Percentiles rank a stretch among this genome's conserved stretches.
phyloP scores from a whole-genome alignment of 2,329 filamentous ascomycete genomes.

The Fusarium fujikuroi region DNA sequence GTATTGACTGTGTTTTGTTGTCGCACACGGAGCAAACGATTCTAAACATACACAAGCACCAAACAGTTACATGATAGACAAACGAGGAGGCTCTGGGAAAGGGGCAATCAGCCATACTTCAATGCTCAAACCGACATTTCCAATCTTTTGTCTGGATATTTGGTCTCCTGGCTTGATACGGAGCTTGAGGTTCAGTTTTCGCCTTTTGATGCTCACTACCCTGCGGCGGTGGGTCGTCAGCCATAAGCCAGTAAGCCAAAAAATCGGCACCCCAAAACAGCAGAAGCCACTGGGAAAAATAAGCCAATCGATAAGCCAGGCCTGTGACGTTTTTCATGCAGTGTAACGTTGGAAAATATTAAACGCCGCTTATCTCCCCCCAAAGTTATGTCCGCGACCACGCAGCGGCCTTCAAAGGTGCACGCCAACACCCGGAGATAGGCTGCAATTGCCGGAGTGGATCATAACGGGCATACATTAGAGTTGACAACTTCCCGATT shows the following conservation, averaged over 20 bases:
- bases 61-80: neutral
- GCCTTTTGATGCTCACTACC: neutral
- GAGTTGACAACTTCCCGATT: neutral
- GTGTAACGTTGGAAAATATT: neutral
- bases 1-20: no score
- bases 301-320: neutral
- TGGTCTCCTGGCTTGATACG: neutral
- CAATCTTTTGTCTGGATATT: no score
- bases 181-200: neutral
- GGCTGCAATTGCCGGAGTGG: neutral
- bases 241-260: neutral
- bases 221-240: neutral
- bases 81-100: accelerated
- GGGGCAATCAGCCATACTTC: accelerated
- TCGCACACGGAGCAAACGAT: no score
- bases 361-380: neutral
- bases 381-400: neutral
- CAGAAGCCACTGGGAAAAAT: neutral
- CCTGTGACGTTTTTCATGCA: neutral
- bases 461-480: neutral
- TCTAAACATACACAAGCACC: neutral
- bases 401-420: neutral
- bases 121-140: accelerated
- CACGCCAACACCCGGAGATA: neutral
- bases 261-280: neutral